These are phyloP conservation scores for Theileria parva DNA, from an alignment of 169 alveolate genomes.

Conservation along the genomic window DNA sequence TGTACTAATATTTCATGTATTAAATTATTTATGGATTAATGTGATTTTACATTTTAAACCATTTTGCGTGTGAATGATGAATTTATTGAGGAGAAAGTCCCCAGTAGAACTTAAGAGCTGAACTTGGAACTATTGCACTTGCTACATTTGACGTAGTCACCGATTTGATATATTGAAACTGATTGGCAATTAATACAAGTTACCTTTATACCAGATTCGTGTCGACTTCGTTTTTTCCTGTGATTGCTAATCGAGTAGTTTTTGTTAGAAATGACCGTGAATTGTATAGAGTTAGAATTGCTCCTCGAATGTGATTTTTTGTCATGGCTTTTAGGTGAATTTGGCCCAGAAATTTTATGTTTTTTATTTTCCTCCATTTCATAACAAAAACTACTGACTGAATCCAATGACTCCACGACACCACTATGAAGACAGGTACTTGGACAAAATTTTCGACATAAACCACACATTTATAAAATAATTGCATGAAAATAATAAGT, in stretches of 20 bases:
- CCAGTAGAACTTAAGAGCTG: neutral
- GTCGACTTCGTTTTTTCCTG: conserved; percentile 11
- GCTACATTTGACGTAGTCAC: conserved; percentile 20
- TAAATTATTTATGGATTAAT: neutral
- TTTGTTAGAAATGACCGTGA: conserved; percentile 14
- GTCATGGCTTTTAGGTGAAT: neutral
- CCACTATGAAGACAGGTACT: neutral
- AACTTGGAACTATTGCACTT: conserved; percentile 12
- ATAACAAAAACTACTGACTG: neutral
- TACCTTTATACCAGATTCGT: conserved; percentile 14
- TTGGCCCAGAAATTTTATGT: neutral
- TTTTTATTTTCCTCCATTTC: neutral
- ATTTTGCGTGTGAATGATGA: neutral
- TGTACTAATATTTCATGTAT: neutral
- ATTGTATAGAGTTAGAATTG: conserved; percentile 2
- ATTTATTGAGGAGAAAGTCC: too few species aligned
- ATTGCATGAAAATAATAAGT: neutral
- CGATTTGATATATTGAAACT: conserved; percentile 1
- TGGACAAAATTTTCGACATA: neutral
- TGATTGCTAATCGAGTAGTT: conserved; percentile 9
- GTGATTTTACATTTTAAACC: neutral
- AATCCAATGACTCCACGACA: neutral
- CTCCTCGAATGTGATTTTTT: conserved; percentile 8
- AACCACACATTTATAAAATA: neutral
- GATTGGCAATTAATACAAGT: conserved; percentile 9